Base-by-base conservation (phyloP, 331 rosid species). In the Phaseolus coccineus region DNA sequence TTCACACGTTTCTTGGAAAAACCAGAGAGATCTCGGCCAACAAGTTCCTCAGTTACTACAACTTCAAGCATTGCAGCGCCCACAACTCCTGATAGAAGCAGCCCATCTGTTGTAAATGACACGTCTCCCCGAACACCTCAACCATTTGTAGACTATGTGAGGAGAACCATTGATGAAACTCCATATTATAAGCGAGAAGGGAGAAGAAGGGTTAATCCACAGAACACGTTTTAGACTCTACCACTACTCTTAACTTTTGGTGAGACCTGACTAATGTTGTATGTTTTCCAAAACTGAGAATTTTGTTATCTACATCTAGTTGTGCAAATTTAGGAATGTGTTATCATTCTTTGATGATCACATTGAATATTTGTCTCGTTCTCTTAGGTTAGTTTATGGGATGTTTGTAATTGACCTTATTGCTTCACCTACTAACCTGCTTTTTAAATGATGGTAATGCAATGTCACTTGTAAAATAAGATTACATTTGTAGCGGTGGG, bases 81-180 rank as follows among this genome's bases (percentile, higher is more conserved):
- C 4, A 16, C 24, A 65, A 92, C 97, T 13, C 96, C 97, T 11
- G 89, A 73, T 52, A 89, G 84, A 59, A 76, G 86, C 81, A 87
- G 84, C 44, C 83, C 92, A 12, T 76, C 70, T 7, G 80, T 63
- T 67, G 22, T 11, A 57, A 80, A 73, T 0, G 94, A 94, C 56
- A 82, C 69, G 76, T 92, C 98, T 66, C 98, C 97, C 77, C 88
- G 87, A 77, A 95, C 97, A 5, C 99, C 99, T 13, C 94, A 88
- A 90, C 99, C 97, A 4, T 95, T 92, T 65, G 91, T 95, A 42
- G 97, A 95, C 80, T 95, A 95, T 5, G 97, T 95, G 30, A 83
- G 97, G 80, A 91, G 91, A 87, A 95, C 99, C 0, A 93, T 95
- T 31, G 99, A 95, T 35, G 99, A 95, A 86, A 95, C 99, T 70